Conservation (phyloP, 139 green algal species). For the Pseudopediastrum boryanum region DNA sequence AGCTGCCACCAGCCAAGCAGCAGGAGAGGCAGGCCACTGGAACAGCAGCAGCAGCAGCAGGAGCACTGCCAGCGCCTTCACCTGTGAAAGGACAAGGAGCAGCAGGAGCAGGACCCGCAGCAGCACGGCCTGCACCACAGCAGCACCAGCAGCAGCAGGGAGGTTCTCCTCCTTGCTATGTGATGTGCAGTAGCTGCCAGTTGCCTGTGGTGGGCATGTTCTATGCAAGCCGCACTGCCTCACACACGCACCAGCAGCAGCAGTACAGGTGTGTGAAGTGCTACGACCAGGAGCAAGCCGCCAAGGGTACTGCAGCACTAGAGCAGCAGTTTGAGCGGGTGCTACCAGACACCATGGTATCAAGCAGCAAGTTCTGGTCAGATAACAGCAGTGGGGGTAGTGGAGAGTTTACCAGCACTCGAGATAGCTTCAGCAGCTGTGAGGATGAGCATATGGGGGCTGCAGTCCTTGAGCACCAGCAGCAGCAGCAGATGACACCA, state of each 20-base stretch:
- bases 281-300: not conserved
- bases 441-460: not conserved
- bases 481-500: conserved; percentile 5
- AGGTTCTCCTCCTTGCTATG: conserved; percentile 30
- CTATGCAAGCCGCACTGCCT: conserved; percentile 3
- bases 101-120: conserved; percentile 4
- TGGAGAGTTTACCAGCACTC: conserved; percentile 64
- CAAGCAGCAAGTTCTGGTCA: conserved; percentile 36
- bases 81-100: no score
- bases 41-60: conserved; percentile 29
- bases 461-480: not conserved
- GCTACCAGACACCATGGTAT: conserved; percentile 8
- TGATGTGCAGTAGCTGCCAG: conserved; percentile 61
- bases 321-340: conserved; percentile 32
- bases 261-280: conserved; percentile 36
- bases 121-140: conserved; percentile 16
- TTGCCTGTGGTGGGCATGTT: conserved; percentile 32
- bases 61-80: no score
- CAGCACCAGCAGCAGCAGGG: conserved; percentile 10
- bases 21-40: not conserved
- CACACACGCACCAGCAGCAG: not conserved
- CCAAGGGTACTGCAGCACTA: not conserved
- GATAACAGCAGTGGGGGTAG: conserved; percentile 42
- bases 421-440: conserved; percentile 58
- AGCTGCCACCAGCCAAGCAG: not conserved